Conservation (phyloP, 129 eudicot genomes). For the Chrysanthemum seticuspe region DNA sequence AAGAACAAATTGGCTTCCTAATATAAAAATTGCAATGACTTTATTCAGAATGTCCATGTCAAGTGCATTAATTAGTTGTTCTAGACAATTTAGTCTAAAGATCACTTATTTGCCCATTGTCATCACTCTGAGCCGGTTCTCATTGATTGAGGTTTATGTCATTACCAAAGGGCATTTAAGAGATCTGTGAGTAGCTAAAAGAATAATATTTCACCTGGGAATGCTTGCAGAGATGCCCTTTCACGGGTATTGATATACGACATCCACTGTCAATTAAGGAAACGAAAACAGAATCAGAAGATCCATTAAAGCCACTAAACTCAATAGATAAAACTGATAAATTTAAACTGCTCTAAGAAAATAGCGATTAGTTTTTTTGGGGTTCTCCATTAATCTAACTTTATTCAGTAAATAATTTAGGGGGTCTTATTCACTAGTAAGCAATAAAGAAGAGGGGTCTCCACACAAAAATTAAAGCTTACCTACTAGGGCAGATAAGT, state of each 20-base stretch:
- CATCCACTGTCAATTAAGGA: slow-evolving; percentile 12
- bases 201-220: slow-evolving; percentile 20
- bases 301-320: slow-evolving; percentile 6
- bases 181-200: background rate
- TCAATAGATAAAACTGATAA: background rate
- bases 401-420: no score
- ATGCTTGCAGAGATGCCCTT: slow-evolving; percentile 33
- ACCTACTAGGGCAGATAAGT: slow-evolving; percentile 32
- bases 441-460: background rate
- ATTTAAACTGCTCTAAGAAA: background rate
- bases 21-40: no score
- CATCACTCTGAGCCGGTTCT: background rate
- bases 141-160: background rate
- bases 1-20: no score
- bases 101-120: no score
- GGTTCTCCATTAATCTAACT: background rate
- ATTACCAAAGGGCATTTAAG: background rate
- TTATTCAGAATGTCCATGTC: no score
- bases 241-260: slow-evolving; percentile 26
- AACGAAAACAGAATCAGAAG: slow-evolving; percentile 3
- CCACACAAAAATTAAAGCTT: background rate
- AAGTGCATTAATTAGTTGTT: no score
- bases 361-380: background rate
- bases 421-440: background rate
- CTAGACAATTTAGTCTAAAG: no score